These are phyloP conservation scores for Penicilliopsis zonata DNA, from an alignment of 495 filamentous ascomycete genomes.

Conservation along the genomic window DNA sequence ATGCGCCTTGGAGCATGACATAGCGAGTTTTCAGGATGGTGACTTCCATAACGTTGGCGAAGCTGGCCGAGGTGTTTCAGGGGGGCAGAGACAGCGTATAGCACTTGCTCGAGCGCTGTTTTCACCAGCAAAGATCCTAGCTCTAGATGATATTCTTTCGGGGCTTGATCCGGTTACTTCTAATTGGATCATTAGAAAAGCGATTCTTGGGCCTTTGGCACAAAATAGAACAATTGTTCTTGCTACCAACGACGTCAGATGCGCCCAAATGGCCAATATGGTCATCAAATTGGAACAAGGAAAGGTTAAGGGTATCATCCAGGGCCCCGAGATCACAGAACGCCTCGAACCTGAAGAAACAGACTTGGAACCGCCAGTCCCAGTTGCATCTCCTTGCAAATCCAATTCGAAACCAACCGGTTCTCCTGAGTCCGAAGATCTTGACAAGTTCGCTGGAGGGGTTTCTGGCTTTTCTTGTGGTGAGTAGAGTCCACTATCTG, in stretches of 20 bases:
- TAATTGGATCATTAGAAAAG: neutral
- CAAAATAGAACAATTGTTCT: neutral
- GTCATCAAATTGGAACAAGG: neutral
- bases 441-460: slow-evolving; percentile 1
- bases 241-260: neutral
- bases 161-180: slow-evolving; percentile 21
- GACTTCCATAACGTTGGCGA: slow-evolving; percentile 69
- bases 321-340: no score
- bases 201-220: neutral
- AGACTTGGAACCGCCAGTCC: no score
- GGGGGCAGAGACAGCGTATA: slow-evolving; percentile 70
- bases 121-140: slow-evolving; percentile 32
- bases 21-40: slow-evolving; percentile 66
- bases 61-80: slow-evolving; percentile 60
- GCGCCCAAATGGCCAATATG: neutral
- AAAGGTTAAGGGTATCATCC: neutral
- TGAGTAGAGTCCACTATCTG: neutral
- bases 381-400: no score
- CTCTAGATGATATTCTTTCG: slow-evolving; percentile 41
- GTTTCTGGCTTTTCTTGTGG: neutral
- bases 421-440: neutral
- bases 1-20: slow-evolving; percentile 58
- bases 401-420: no score
- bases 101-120: slow-evolving; percentile 43
- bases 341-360: no score